These are phyloP conservation scores for Metroxylon sagu DNA, from an alignment of 176 grass and related monocot genomes.

Conservation along the genomic window DNA sequence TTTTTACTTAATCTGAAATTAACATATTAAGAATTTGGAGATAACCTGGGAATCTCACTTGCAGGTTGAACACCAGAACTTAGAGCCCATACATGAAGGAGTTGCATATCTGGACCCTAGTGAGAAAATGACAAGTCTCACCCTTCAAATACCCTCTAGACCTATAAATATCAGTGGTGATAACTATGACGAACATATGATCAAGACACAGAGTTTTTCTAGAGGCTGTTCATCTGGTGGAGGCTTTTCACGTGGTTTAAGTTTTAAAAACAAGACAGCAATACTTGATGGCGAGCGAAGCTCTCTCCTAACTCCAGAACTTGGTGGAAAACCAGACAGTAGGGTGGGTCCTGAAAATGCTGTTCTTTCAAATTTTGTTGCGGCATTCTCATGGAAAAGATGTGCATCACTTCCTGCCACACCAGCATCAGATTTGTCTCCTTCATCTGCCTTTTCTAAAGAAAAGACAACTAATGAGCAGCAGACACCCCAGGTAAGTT, in stretches of 20 bases:
- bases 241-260: conserved; percentile 8
- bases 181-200: too few species aligned
- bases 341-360: neutral
- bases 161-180: too few species aligned
- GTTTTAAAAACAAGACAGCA: conserved; percentile 12
- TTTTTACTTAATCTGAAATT: too few species aligned
- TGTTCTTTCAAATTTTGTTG: neutral
- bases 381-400: conserved; percentile 18
- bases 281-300: conserved; percentile 9
- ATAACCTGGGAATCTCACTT: neutral
- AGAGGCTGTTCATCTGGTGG: neutral
- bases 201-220: too few species aligned
- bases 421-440: conserved; percentile 6
- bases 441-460: neutral
- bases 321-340: neutral
- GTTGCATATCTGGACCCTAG: neutral
- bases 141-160: conserved; percentile 6
- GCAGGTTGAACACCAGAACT: conserved; percentile 3
- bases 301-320: conserved; percentile 8
- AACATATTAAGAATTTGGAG: too few species aligned
- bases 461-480: neutral
- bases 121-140: neutral
- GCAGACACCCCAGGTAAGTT: conserved; percentile 4
- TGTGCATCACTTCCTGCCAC: conserved; percentile 12
- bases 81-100: conserved; percentile 1